These are phyloP conservation scores for Aspergillus aculeatus DNA, from an alignment of 2,329 filamentous ascomycete genomes.

Conservation along the genomic window DNA sequence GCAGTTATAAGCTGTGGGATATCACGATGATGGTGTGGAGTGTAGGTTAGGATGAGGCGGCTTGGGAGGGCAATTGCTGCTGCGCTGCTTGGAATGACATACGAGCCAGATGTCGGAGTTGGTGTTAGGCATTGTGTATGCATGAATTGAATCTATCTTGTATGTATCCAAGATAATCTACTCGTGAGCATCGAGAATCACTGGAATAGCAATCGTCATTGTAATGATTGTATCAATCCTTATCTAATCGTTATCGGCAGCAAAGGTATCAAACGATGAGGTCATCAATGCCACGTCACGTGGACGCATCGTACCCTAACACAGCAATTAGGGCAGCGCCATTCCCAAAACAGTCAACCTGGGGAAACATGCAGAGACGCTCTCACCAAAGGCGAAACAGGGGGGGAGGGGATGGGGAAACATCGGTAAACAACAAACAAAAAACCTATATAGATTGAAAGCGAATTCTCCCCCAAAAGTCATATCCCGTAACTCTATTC, in stretches of 20 bases:
- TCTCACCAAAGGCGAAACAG: background rate
- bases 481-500: conserved; percentile 29
- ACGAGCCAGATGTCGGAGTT: conserved; percentile 59
- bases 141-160: background rate
- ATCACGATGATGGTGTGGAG: background rate
- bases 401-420: background rate
- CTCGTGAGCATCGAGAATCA: background rate
- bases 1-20: no score
- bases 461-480: conserved; percentile 5
- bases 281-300: background rate
- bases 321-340: background rate
- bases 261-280: background rate
- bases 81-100: conserved; percentile 1
- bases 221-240: background rate
- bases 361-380: background rate
- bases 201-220: background rate
- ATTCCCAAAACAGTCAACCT: background rate
- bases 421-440: background rate
- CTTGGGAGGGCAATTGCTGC: background rate
- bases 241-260: conserved; percentile 1
- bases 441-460: background rate
- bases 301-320: background rate
- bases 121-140: conserved; percentile 31
- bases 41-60: no score
- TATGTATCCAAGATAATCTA: no score